Base-by-base conservation (phyloP, 192 early-diverging fungal species). In the Blastocladiella britannica region DNA sequence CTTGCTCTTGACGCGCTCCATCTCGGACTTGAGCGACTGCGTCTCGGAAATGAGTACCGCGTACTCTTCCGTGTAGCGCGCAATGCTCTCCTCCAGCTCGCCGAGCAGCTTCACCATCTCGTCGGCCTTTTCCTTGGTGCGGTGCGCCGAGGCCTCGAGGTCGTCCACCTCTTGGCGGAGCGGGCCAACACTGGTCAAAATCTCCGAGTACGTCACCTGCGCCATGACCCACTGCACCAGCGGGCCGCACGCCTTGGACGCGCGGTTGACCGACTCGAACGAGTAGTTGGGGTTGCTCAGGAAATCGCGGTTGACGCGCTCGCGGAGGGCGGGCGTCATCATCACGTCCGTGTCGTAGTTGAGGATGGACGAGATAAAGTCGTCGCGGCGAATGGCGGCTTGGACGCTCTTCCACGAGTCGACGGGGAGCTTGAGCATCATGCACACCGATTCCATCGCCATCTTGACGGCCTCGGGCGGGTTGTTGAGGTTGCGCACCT, bases 201-300 rank as follows among this genome's bases (percentile, higher is more conserved):
- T 99, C 54, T 86, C 82, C 15, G 87, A 78, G 59, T 81, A 99
- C 53, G 78, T 81, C 15, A 97, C 91, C 72, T 97, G 97, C 26
- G 97, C 97, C 58, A 85, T 80, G 0, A 89, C 97, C 97, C 97
- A 99, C 69, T 93, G 82, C 25, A 91, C 89, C 28, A 99, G 70
- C 25, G 97, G 97, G 7, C 97, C 97, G 70, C 97, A 99, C 4
- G 97, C 97, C 67, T 89, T 93, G 65, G 82, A 85, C 20, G 97
- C 97, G 56, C 87, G 84, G 67, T 91, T 95, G n/a, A 99, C 90
- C 2, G 71, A 69, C 62, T 99, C 97, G 66, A 88, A 97, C 67
- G 88, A 90, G 64, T 81, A 99, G 59, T 75, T 78, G 47, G 93
- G 85, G 52, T 92, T 82, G 59, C 64, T 75, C 30, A 99, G 63